phyloP scores from a whole-genome alignment of 805 yeast genomes.

The Blastobotrys attinorum region DNA sequence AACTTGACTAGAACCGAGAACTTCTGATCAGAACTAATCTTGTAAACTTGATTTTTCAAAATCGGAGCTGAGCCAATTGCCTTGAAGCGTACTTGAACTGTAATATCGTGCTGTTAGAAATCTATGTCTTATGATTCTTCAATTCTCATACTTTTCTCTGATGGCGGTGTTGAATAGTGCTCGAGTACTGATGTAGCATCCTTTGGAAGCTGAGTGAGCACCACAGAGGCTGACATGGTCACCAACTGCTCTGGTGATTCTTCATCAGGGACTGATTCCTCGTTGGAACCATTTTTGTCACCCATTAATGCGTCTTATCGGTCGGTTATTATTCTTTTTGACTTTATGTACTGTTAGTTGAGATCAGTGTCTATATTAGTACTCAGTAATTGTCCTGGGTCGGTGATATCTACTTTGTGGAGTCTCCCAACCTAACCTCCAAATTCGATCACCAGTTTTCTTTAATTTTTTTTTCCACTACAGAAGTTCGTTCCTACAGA shows the following conservation, averaged over 20 bases:
- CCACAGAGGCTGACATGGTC: slow-evolving; percentile 28
- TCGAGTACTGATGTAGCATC: slow-evolving; percentile 25
- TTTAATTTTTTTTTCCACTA: no score
- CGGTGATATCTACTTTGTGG: no score
- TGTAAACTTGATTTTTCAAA: slow-evolving; percentile 39
- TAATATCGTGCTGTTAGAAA: slow-evolving; percentile 6
- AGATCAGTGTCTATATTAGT: no score
- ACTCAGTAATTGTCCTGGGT: no score
- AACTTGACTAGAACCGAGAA: slow-evolving; percentile 40
- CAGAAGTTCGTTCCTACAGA: no score
- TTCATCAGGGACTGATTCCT: slow-evolving; percentile 23
- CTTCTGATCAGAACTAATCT: slow-evolving; percentile 37
- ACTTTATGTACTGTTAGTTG: no score
- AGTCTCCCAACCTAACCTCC: no score
- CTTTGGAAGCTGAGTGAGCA: slow-evolving; percentile 23
- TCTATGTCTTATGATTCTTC: slow-evolving; percentile 2
- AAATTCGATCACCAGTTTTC: no score
- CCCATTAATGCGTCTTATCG: neutral
- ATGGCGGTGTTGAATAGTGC: slow-evolving; percentile 19
- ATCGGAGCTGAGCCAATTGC: slow-evolving; percentile 49
- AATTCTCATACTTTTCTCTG: slow-evolving; percentile 14
- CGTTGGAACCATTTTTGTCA: neutral
- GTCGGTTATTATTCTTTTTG: neutral
- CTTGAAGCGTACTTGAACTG: slow-evolving; percentile 40
- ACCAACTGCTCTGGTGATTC: slow-evolving; percentile 21